Percentiles rank a stretch among this genome's conserved stretches.
Evolutionary conservation across 169 alveolate genomes (phyloP).

Genomic region (Babesia ovis): DNA sequence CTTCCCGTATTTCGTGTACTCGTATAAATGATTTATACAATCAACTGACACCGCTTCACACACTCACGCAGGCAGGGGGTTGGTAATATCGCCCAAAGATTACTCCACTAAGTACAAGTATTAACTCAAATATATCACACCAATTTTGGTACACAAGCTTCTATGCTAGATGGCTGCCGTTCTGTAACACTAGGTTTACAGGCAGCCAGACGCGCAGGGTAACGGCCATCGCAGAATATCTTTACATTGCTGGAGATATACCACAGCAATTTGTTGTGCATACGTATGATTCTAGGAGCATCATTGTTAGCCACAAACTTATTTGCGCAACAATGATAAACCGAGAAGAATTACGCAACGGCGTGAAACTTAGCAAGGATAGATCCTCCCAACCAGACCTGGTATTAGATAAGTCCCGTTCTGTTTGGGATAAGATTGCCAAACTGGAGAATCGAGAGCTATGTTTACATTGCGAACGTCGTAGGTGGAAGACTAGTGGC

Average conservation of each 20-base stretch:
- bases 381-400: neutral
- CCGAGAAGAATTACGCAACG: constrained; percentile 34
- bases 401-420: neutral
- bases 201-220: neutral
- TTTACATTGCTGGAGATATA: neutral
- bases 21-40: neutral
- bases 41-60: neutral
- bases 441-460: constrained; percentile 31
- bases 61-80: constrained; percentile 85
- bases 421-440: constrained; percentile 52
- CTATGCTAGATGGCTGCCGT: neutral
- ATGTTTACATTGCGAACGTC: constrained; percentile 61
- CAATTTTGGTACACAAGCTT: neutral
- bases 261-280: neutral
- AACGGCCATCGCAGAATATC: neutral
- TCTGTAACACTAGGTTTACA: neutral
- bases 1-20: too few species aligned
- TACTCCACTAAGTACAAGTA: constrained; percentile 92
- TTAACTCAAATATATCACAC: constrained; percentile 52
- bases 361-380: constrained; percentile 19
- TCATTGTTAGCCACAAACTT: neutral
- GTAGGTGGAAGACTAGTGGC: constrained; percentile 39
- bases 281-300: neutral
- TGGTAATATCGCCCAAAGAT: constrained; percentile 95
- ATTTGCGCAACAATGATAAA: neutral